Evolutionary conservation across 441 rosid genomes (phyloP).

Genomic region (Populus hybrid): DNA sequence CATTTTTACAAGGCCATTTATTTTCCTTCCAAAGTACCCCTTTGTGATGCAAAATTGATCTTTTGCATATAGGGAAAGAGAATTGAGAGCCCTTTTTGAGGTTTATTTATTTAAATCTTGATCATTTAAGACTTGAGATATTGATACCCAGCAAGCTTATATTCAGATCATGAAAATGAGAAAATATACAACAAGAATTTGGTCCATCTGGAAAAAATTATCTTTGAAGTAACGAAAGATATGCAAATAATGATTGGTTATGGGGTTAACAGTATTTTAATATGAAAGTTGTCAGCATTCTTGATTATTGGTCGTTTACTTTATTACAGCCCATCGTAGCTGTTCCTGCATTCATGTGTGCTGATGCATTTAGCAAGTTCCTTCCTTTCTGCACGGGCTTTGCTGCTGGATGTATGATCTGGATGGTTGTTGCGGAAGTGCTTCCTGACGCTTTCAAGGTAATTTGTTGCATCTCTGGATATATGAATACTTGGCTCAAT

Average conservation of each 20-base stretch:
- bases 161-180: neutral
- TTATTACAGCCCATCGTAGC: constrained; percentile 86
- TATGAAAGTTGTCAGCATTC: neutral
- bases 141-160: neutral
- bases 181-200: too few relatives aligned
- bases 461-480: constrained; percentile 5
- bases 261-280: neutral
- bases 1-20: neutral
- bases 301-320: neutral
- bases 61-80: neutral
- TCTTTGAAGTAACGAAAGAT: neutral
- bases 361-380: constrained; percentile 91
- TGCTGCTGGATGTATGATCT: constrained; percentile 99
- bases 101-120: neutral
- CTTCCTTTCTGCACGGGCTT: constrained; percentile 98
- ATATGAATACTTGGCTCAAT: neutral
- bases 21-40: neutral
- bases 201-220: neutral
- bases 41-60: neutral
- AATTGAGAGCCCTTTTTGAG: neutral
- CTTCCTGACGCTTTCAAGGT: constrained; percentile 99
- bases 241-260: neutral
- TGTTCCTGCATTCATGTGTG: constrained; percentile 95
- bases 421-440: constrained; percentile 99
- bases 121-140: neutral